Percentiles rank a stretch among this genome's conserved stretches.
phyloP scores from a whole-genome alignment of 768 basidiomycete genomes.

The Gymnopilus dilepis region DNA sequence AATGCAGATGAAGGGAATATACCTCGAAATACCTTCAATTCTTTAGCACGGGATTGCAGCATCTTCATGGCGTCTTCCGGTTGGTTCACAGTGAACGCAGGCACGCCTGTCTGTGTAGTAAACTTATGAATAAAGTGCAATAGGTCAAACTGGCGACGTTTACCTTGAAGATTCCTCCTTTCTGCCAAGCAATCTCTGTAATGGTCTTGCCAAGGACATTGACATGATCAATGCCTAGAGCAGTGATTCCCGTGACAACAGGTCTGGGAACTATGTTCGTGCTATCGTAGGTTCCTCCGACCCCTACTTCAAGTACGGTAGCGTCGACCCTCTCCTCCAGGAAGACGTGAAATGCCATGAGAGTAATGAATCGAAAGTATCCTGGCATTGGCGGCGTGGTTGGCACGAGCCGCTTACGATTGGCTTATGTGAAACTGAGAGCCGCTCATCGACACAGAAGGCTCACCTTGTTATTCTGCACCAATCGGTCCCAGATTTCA shows the following conservation, averaged over 20 bases:
- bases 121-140: slow-evolving; percentile 7
- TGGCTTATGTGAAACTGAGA: neutral
- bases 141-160: slow-evolving; percentile 11
- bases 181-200: slow-evolving; percentile 90
- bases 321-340: slow-evolving; percentile 83
- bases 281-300: slow-evolving; percentile 93
- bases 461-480: slow-evolving; percentile 62
- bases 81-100: slow-evolving; percentile 86
- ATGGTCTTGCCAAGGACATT: slow-evolving; percentile 87
- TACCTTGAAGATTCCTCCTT: slow-evolving; percentile 96
- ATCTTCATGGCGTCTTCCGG: slow-evolving; percentile 69
- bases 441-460: neutral
- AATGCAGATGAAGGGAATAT: neutral
- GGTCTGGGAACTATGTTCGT: slow-evolving; percentile 95
- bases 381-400: slow-evolving; percentile 76
- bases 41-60: slow-evolving; percentile 67
- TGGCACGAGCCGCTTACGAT: slow-evolving; percentile 48
- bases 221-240: slow-evolving; percentile 93
- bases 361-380: slow-evolving; percentile 93
- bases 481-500: slow-evolving; percentile 90
- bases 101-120: slow-evolving; percentile 67
- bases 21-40: slow-evolving; percentile 56
- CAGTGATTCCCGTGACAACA: slow-evolving; percentile 86
- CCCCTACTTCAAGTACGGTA: slow-evolving; percentile 94
- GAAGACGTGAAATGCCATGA: slow-evolving; percentile 92